Evolutionary conservation across 495 filamentous ascomycete genomes (phyloP).

Genomic region (Hypoxylon intermedium): DNA sequence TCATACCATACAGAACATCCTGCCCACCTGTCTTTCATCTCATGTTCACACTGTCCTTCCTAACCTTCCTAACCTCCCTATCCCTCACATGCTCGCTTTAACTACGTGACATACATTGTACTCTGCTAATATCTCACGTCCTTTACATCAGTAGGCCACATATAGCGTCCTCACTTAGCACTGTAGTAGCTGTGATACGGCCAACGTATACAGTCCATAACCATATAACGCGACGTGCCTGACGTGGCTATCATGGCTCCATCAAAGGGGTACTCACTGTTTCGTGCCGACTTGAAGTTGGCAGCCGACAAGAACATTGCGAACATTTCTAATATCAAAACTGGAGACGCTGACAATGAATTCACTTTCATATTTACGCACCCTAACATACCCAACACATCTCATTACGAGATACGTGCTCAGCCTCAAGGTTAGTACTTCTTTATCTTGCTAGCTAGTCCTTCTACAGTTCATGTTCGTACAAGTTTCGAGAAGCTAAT

Average conservation of each 20-base stretch:
- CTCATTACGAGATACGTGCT: conserved; percentile 57
- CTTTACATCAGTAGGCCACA: no score
- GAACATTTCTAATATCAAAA: conserved; percentile 49
- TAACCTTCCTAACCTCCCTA: no score
- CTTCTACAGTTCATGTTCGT: neutral
- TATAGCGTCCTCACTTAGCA: no score
- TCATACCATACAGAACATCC: no score
- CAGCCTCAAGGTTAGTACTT: conserved; percentile 61
- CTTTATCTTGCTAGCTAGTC: neutral
- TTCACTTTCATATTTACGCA: conserved; percentile 62
- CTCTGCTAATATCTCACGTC: no score
- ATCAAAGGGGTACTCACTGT: conserved; percentile 10
- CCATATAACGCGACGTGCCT: neutral
- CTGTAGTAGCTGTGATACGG: no score
- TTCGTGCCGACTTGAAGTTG: conserved; percentile 28
- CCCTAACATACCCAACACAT: conserved; percentile 26
- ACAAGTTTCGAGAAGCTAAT: conserved; percentile 1
- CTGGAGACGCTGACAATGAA: conserved; percentile 68
- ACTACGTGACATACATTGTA: no score
- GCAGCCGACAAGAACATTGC: conserved; percentile 20
- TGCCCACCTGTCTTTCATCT: no score
- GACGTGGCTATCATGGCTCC: conserved; percentile 5
- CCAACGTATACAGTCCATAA: no score
- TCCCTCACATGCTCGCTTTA: no score
- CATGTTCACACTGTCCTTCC: no score